Percentiles rank a stretch among this genome's conserved stretches.
These are phyloP conservation scores for Paxillus ammoniavirescens DNA, from an alignment of 768 basidiomycete species.

Conservation along the genomic window DNA sequence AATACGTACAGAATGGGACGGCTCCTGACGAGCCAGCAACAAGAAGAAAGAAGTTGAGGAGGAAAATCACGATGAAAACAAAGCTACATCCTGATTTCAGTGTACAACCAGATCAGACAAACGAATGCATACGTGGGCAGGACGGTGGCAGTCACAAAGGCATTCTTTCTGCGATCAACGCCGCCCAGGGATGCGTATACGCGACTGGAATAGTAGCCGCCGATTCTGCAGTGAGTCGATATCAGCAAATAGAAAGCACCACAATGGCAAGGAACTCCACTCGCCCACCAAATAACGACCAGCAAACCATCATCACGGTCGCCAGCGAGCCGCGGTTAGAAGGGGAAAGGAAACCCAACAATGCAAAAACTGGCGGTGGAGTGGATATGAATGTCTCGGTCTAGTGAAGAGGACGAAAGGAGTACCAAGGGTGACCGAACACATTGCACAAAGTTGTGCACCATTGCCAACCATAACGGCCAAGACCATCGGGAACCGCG, in stretches of 20 bases:
- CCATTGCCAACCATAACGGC: constrained; percentile 85
- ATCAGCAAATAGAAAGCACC: not conserved
- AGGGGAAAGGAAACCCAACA: constrained; percentile 91
- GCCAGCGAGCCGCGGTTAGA: constrained; percentile 94
- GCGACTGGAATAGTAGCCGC: constrained; percentile 86
- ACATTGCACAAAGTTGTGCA: constrained; percentile 68
- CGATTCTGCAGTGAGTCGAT: constrained; percentile 50
- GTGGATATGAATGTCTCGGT: constrained; percentile 5
- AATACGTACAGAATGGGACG: constrained; percentile 79
- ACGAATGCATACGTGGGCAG: constrained; percentile 70
- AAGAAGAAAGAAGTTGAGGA: constrained; percentile 90
- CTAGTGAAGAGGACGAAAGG: not conserved
- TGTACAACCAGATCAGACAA: not conserved
- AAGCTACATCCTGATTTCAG: constrained; percentile 43
- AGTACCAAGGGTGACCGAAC: constrained; percentile 78
- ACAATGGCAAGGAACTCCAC: constrained; percentile 12
- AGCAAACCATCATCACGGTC: constrained; percentile 65
- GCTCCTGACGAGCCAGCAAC: constrained; percentile 88
- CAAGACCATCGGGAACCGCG: constrained; percentile 70
- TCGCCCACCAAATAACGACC: constrained; percentile 89
- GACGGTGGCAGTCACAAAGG: constrained; percentile 84
- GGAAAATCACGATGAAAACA: constrained; percentile 81
- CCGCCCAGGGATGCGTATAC: constrained; percentile 77
- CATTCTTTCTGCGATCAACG: constrained; percentile 71
- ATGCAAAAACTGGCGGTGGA: constrained; percentile 68